phyloP scores from a whole-genome alignment of 75 land plant genomes.

The Pinus tabuliformis region DNA sequence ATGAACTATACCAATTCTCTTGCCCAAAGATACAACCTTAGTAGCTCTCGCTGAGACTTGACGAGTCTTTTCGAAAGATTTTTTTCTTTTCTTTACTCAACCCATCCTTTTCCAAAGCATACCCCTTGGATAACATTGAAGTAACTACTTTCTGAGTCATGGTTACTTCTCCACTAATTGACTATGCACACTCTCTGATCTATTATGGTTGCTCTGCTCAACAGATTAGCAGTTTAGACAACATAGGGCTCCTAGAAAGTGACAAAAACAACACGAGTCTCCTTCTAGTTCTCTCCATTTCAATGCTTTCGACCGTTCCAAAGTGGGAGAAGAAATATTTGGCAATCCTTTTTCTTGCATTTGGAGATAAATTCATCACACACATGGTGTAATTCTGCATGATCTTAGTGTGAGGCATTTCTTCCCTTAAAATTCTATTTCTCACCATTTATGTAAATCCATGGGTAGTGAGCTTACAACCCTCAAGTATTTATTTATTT shows the following conservation, averaged over 20 bases:
- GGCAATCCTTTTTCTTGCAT: conserved; percentile 65
- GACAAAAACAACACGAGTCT: conserved; percentile 71
- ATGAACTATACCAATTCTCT: conserved; percentile 50
- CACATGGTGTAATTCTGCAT: conserved; percentile 39
- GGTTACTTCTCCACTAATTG: conserved; percentile 51
- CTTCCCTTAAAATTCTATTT: background rate
- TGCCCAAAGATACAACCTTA: conserved; percentile 46
- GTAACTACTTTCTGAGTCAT: conserved; percentile 68
- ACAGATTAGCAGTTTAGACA: conserved; percentile 76
- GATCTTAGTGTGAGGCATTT: conserved; percentile 10
- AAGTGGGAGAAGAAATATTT: conserved; percentile 77
- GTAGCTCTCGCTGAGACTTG: conserved; percentile 54
- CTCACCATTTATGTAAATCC: background rate
- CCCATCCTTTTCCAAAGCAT: conserved; percentile 69
- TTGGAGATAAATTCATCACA: conserved; percentile 68
- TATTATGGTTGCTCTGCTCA: conserved; percentile 83
- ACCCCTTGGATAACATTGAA: conserved; percentile 74
- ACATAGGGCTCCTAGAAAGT: conserved; percentile 78
- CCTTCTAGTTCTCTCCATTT: conserved; percentile 68
- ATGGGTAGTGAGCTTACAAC: too few relatives aligned
- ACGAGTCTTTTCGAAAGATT: conserved; percentile 51
- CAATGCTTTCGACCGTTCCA: conserved; percentile 69
- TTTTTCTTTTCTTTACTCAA: conserved; percentile 47
- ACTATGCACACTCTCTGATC: conserved; percentile 77
- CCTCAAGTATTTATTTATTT: too few relatives aligned